Evolutionary conservation across 23 red algal genomes (phyloP).

Genomic region (Chondrus crispus): DNA sequence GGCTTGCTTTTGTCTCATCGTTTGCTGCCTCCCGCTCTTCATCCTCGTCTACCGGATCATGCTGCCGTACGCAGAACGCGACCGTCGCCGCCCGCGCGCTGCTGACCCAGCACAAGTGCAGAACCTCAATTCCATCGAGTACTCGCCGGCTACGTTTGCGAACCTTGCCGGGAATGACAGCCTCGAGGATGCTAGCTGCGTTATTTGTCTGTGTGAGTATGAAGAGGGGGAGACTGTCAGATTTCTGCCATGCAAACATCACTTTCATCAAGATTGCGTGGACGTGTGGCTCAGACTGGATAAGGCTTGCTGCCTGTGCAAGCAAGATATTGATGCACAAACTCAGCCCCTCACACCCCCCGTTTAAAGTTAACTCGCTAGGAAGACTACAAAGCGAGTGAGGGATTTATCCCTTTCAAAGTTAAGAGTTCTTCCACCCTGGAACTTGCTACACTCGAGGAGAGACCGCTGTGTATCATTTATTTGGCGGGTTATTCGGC

Average conservation of each 20-base stretch:
- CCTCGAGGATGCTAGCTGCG: constrained; percentile 81
- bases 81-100: constrained; percentile 66
- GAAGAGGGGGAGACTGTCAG: constrained; percentile 57
- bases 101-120: constrained; percentile 71
- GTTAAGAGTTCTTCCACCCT: too few species aligned
- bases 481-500: too few species aligned
- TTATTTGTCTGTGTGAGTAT: constrained; percentile 93
- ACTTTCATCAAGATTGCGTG: constrained; percentile 91
- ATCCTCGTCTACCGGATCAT: constrained; percentile 83
- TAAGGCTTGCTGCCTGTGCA: constrained; percentile 96
- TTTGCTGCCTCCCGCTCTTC: constrained; percentile 95
- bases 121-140: constrained; percentile 63
- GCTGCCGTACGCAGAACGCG: constrained; percentile 83
- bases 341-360: neutral
- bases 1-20: constrained; percentile 83
- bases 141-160: constrained; percentile 55
- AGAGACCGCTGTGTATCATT: too few species aligned
- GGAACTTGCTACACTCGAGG: too few species aligned
- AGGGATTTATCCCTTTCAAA: too few species aligned
- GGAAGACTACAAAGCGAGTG: too few species aligned
- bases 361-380: too few species aligned
- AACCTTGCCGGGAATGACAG: constrained; percentile 33
- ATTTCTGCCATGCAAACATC: constrained; percentile 83
- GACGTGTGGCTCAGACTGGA: constrained; percentile 90
- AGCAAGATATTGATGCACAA: constrained; percentile 87